phyloP scores from a whole-genome alignment of 148 eudicot genomes.

The Bassia scoparia region DNA sequence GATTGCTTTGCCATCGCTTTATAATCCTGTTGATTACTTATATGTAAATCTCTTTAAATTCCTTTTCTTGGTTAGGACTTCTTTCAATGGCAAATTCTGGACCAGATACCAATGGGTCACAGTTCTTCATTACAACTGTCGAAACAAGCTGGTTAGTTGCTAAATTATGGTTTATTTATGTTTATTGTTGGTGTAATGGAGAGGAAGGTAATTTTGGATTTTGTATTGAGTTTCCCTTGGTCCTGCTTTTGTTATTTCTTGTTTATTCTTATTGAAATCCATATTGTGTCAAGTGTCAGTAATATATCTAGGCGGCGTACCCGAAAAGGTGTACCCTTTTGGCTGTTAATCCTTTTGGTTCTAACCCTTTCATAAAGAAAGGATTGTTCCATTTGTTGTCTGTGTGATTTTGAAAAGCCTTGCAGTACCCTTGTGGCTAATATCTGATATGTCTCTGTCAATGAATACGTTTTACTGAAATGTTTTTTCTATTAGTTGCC shows the following conservation, averaged over 20 bases:
- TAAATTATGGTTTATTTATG: neutral
- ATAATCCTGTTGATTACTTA: neutral
- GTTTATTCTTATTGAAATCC: neutral
- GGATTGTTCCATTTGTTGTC: too few species aligned
- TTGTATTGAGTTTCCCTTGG: neutral
- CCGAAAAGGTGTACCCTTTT: neutral
- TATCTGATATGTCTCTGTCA: too few species aligned
- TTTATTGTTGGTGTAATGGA: neutral
- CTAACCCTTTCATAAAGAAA: too few species aligned
- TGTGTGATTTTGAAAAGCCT: too few species aligned
- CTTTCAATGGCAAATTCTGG: slow-evolving; percentile 84
- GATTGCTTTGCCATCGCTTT: neutral
- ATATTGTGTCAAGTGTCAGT: neutral
- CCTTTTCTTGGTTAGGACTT: slow-evolving; percentile 38
- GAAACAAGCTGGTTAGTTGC: slow-evolving; percentile 35
- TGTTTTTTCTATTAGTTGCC: too few species aligned
- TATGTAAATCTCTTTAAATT: neutral
- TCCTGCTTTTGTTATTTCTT: neutral
- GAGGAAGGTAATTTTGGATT: neutral
- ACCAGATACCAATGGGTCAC: slow-evolving; percentile 53
- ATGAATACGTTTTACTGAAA: too few species aligned
- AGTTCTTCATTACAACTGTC: slow-evolving; percentile 35
- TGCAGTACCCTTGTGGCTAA: too few species aligned
- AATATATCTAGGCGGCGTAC: neutral
- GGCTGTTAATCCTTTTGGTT: neutral